Percentiles rank a stretch among this genome's conserved stretches.
phyloP scores from a whole-genome alignment of 148 eudicot species.

The Amaranthus hypochondriacus region DNA sequence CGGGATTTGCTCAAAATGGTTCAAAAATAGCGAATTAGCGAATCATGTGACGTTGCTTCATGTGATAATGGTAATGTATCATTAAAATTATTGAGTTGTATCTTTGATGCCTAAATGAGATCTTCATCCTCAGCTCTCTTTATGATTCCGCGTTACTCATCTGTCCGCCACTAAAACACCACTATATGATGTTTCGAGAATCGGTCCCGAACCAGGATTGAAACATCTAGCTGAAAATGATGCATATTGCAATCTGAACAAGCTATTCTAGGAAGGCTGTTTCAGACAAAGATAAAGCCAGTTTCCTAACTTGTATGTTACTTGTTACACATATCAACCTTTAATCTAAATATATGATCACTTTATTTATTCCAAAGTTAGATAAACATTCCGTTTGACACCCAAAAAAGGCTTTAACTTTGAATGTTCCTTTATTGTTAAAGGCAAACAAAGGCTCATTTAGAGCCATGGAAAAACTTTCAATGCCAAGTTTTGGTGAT shows the following conservation, averaged over 20 bases:
- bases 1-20: no score
- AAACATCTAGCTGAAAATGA: not conserved
- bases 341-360: constrained; percentile 3
- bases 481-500: constrained; percentile 9
- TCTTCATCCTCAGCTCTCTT: no score
- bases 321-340: constrained; percentile 19
- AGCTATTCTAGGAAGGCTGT: not conserved
- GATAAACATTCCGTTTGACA: constrained; percentile 25
- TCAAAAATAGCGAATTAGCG: no score
- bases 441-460: constrained; percentile 9
- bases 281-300: not conserved
- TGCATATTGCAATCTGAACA: not conserved
- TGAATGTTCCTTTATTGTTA: constrained; percentile 15
- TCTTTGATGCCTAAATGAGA: no score
- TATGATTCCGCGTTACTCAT: not conserved
- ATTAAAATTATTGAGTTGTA: no score
- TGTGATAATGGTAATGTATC: no score
- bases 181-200: not conserved
- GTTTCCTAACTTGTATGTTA: constrained; percentile 2
- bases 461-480: constrained; percentile 12
- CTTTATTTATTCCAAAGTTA: constrained; percentile 11
- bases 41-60: no score
- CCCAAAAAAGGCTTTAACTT: constrained; percentile 9
- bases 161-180: not conserved
- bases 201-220: not conserved